Evolutionary conservation across 2,329 filamentous ascomycete species (phyloP).

Genomic region (Amauroascus verrucosus): DNA sequence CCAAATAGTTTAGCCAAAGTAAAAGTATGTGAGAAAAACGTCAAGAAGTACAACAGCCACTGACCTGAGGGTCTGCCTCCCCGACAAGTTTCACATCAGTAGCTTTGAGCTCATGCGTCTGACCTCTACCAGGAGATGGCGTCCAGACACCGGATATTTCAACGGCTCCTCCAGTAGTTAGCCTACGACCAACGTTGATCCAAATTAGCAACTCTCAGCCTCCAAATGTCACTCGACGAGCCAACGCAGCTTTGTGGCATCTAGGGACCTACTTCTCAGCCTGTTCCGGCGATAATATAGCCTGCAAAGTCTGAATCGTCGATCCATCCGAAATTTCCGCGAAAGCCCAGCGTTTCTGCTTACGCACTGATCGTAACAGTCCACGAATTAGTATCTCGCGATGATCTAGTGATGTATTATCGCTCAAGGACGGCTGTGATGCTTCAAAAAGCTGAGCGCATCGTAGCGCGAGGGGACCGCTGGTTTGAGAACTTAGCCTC

Average conservation of each 20-base stretch:
- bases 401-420: constrained; percentile 25
- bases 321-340: constrained; percentile 81
- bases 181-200: constrained; percentile 41
- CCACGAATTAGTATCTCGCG: constrained; percentile 55
- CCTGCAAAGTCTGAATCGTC: constrained; percentile 67
- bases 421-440: constrained; percentile 17
- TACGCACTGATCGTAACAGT: constrained; percentile 72
- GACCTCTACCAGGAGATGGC: constrained; percentile 55
- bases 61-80: constrained; percentile 65
- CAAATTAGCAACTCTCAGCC: background rate
- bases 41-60: constrained; percentile 21
- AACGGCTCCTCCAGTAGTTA: constrained; percentile 73
- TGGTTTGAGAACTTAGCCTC: constrained; percentile 23
- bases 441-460: constrained; percentile 32
- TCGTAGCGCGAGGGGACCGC: constrained; percentile 23
- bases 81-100: constrained; percentile 60
- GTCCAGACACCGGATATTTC: constrained; percentile 68
- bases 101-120: constrained; percentile 73
- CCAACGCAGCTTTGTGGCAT: no score
- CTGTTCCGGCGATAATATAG: constrained; percentile 61
- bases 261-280: constrained; percentile 55
- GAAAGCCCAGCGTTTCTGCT: constrained; percentile 76
- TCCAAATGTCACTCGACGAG: background rate
- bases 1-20: background rate
- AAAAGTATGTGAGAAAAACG: background rate